These are phyloP conservation scores for Suillus spraguei DNA, from an alignment of 768 basidiomycete genomes.

Conservation along the genomic window DNA sequence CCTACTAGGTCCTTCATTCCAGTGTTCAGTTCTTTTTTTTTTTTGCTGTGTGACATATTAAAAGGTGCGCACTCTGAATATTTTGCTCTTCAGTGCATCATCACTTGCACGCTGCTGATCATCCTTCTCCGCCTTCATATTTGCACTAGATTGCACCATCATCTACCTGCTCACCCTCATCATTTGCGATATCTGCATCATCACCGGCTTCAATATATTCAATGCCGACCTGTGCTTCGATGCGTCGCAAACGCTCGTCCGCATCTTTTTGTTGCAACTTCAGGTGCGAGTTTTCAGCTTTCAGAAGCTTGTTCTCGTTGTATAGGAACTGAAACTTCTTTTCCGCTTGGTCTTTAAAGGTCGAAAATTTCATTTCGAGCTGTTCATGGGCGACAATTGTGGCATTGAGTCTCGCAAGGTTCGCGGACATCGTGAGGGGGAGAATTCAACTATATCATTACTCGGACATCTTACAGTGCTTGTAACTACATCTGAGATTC, in stretches of 20 bases:
- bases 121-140: no score
- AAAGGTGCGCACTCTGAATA: no score
- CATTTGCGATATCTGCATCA: neutral
- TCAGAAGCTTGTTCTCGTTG: neutral
- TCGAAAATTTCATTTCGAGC: neutral
- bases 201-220: neutral
- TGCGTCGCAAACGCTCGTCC: neutral
- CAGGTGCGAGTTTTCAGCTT: neutral
- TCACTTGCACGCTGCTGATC: no score
- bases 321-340: neutral
- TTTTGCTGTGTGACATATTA: no score
- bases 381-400: neutral
- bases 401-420: neutral
- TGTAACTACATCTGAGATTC: slow-evolving; percentile 3
- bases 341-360: neutral
- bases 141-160: no score
- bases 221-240: neutral
- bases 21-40: no score
- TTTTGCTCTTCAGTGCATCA: no score
- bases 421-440: neutral
- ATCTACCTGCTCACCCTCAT: slow-evolving; percentile 2
- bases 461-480: neutral
- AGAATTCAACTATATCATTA: neutral
- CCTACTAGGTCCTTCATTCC: no score
- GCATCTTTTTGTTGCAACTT: neutral